Conservation (phyloP, 108 stramenopile species). For the Fistulifera pelliculosa region DNA sequence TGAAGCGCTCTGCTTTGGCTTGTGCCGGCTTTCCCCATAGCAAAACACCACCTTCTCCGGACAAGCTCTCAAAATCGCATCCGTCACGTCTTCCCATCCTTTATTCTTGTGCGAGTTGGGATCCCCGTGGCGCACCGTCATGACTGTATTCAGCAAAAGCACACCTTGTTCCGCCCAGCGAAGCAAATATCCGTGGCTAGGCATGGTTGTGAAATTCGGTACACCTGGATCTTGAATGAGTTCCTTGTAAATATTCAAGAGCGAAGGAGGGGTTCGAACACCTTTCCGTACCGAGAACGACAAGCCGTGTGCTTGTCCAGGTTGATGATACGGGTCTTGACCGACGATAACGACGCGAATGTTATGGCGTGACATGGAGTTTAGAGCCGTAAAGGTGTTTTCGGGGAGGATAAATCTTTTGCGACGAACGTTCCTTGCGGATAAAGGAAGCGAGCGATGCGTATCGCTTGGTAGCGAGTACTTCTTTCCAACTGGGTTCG, state of each 20-base stretch:
- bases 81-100: constrained; percentile 97
- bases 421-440: constrained; percentile 10
- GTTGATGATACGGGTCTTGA: constrained; percentile 99
- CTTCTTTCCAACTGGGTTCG: too few species aligned
- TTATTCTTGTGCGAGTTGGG: constrained; percentile 86
- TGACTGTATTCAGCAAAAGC: constrained; percentile 90
- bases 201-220: constrained; percentile 23
- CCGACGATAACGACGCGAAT: constrained; percentile 95
- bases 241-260: constrained; percentile 93
- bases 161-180: constrained; percentile 95
- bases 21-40: constrained; percentile 97
- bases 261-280: constrained; percentile 81
- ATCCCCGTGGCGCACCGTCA: constrained; percentile 86
- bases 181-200: constrained; percentile 64
- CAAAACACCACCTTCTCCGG: constrained; percentile 82
- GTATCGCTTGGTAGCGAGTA: too few species aligned
- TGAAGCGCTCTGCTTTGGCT: constrained; percentile 33
- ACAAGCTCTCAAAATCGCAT: constrained; percentile 63
- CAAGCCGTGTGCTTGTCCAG: constrained; percentile 78
- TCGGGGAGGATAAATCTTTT: constrained; percentile 83
- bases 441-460: too few species aligned
- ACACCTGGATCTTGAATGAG: constrained; percentile 26
- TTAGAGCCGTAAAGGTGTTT: constrained; percentile 86
- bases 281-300: constrained; percentile 83
- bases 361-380: constrained; percentile 66